Evolutionary conservation across 495 filamentous ascomycete genomes (phyloP), one percentile per base, ranked within the genome.

Genomic region (Annulohypoxylon bovei): DNA sequence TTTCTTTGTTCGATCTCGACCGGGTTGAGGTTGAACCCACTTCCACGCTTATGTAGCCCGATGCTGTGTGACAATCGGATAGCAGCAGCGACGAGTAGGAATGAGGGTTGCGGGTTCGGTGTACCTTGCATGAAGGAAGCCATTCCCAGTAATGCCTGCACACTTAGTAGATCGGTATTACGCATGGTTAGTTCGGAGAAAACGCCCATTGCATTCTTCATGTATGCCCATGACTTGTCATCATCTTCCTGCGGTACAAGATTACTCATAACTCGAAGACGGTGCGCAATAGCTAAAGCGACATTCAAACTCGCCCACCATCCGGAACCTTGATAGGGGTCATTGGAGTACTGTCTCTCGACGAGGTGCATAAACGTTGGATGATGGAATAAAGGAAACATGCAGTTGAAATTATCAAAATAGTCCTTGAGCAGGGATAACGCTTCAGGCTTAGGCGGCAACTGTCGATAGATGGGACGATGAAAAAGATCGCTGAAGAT

Each of bases 291-390:
- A 1, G 95, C 95, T 23, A 99, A 84, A 0, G 92, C 93, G 67
- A 97, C 91, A 75, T 99, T 99, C 70, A 99, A 86, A 77, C 93
- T 95, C 5, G 95, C 95, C 94, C 96, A 99, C 95, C 95, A 99
- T 8, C 95, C 95, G 25, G 93, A 95, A 39, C 94, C 93, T 76
- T 95, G 92, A 71, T 97, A 97, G n/a, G 95, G 95, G 73, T 97
- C 90, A 35, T 85, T 81, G 14, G 94, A 94, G 80, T 98, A 99
- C 72, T 98, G 94, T 68, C 90, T 88, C 70, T 97, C 93, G 20
- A 98, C 93, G 12, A 98, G 81, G 75, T 97, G 93, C 92, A 98
- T 97, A 75, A 99, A 99, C 0, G 95, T 98, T 12, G 95, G 93
- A 78, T 98, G 93, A 76, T 99, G 95, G 76, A 97, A 99, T 3